Conservation (phyloP, 768 basidiomycete species). For the Mycena galericulata region DNA sequence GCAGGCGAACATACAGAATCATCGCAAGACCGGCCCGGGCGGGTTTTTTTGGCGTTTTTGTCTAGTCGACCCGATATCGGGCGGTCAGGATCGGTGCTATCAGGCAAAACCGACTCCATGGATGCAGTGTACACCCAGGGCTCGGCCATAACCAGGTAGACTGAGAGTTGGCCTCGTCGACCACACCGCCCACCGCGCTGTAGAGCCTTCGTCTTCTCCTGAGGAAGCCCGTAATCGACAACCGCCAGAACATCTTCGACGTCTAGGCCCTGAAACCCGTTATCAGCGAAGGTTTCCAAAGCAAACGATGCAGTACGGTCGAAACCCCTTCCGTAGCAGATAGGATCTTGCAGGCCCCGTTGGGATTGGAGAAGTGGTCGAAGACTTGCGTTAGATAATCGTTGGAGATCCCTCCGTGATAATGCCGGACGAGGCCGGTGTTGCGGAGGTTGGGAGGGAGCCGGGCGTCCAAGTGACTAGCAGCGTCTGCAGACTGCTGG, state of each 20-base stretch:
- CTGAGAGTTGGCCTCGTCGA: not conserved
- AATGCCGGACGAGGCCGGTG: slow-evolving; percentile 39
- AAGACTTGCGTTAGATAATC: slow-evolving; percentile 37
- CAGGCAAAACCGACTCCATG: too few species aligned
- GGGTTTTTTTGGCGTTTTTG: too few species aligned
- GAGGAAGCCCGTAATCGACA: not conserved
- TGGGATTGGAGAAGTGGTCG: slow-evolving; percentile 30
- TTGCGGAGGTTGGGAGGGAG: slow-evolving; percentile 26
- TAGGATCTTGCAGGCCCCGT: slow-evolving; percentile 38
- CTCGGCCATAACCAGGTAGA: slow-evolving; percentile 1
- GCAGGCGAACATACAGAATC: too few species aligned
- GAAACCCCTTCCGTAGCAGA: slow-evolving; percentile 40
- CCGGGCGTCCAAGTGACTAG: slow-evolving; percentile 11
- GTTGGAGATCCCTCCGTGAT: slow-evolving; percentile 44
- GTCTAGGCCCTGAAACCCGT: not conserved
- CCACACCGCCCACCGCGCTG: not conserved
- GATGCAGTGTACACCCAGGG: too few species aligned
- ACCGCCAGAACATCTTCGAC: not conserved
- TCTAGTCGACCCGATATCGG: too few species aligned
- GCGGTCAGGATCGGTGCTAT: too few species aligned
- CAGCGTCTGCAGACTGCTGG: slow-evolving; percentile 20
- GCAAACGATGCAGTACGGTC: slow-evolving; percentile 32
- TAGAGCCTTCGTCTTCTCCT: not conserved
- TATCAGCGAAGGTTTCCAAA: not conserved
- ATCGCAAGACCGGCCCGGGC: too few species aligned